Base-by-base conservation (phyloP, 2,329 filamentous ascomycete genomes). In the Aspergillus sp. region DNA sequence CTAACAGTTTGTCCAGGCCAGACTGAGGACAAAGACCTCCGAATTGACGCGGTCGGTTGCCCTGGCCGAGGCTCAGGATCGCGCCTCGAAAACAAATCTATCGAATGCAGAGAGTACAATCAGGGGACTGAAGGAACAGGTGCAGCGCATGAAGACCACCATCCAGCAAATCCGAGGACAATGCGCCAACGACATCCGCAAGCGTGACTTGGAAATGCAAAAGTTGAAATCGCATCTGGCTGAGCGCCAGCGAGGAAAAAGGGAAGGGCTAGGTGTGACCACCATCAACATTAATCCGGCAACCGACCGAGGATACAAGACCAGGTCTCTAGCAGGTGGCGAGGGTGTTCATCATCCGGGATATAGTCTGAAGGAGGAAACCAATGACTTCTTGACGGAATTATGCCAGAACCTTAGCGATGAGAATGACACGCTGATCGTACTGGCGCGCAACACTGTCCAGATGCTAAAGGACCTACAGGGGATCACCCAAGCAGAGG, bases 151-250 rank as follows among this genome's bases (percentile, higher is more conserved):
- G 65, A 94, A 91, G 64, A 77, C 82, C 0, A 79, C 87, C 3
- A 82, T 95, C 2, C 79, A 85, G 28, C 91, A 97, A 66, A 86
- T 93, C 2, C 83, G 91, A 48, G 81, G 86, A 6, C 84, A 90
- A 51, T 97, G 90, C 66, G 85, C 89, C 39, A 95, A 89, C 53
- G 93, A 98, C 60, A 81, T 96, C 37, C 83, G 91, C 48, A 91
- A 94, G 60, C 82, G 91, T 34, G 93, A 98, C 61, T 76, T 89
- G 36, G 88, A 95, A 66, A 85, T 97, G 51, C 87, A 95, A 51
- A 83, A 83, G 33, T 74, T 98, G 50, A 97, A 96, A 73, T 86
- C 85, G 54, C 89, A 95, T 61, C 76, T 97, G 49, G 77, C 81
- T 3, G 88, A 93, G 42, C 59, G 81, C 76, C 37, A 78, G 81